Base-by-base conservation (phyloP, 805 yeast species). In the Ogataea methylovora region DNA sequence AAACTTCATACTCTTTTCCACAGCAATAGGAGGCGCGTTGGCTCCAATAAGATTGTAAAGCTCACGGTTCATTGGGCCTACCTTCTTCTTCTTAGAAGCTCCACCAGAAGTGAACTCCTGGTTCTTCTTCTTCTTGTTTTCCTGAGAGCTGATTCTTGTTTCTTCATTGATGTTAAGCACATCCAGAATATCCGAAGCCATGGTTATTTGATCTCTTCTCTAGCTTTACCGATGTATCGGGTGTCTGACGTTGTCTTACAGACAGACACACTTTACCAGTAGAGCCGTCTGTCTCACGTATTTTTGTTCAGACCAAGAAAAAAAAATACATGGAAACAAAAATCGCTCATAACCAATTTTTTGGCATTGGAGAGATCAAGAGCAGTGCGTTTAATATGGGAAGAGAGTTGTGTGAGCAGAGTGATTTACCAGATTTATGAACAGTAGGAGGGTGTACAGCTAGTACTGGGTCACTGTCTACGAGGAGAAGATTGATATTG, bases 1-100 rank as follows among this genome's bases (percentile, higher is more conserved):
- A 50, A 78, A 78, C 42, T 75, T 69, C 34, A 55, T 60, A 19
- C 52, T 61, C 34, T 63, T 65, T 33, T 67, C 65, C n/a, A 71
- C 71, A n/a, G 69, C 71, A 7, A 71, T 73, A 0, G 97, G 88
- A 1, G 98, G 96, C 2, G 94, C 77, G 55, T 86, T 86, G 26
- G 92, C 88, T 5, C 99, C 98, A 27, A 92, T 64, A 34, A 94
- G 67, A 43, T 82, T 83, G 57, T 82, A 88, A 35, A 92, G 64
- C 54, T 92, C 98, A 45, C 97, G 71, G 42, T 84, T 88, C 75
- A 90, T 82, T 18, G 95, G 95, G 2, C 59, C 60, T 21, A 48
- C 43, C 35, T 57, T 63, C 36, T 58, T 60, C 46, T 55, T 58
- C 39, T 48, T 51, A 1, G 55, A 42, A 8, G 49, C 37, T 11